Percentiles rank a stretch among this genome's conserved stretches.
phyloP scores from a whole-genome alignment of 1,284 basidiomycete species.

The Schizophyllum commune region DNA sequence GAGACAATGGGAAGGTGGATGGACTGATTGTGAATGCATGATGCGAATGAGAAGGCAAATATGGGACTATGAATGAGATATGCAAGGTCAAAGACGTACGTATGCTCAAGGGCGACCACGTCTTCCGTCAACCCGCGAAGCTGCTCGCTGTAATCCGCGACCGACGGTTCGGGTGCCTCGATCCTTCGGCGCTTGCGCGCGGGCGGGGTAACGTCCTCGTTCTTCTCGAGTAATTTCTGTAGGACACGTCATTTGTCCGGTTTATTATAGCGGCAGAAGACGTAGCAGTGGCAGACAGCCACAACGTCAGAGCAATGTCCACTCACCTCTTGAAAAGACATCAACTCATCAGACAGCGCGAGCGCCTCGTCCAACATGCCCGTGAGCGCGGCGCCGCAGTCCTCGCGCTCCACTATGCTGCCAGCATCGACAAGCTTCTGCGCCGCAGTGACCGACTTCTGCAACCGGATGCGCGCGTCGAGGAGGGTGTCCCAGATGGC shows the following conservation, averaged over 20 bases:
- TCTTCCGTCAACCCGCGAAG: slow-evolving; percentile 38
- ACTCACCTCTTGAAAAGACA: slow-evolving; percentile 56
- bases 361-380: slow-evolving; percentile 53
- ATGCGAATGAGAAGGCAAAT: too few relatives aligned
- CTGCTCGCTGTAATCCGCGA: slow-evolving; percentile 29
- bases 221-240: neutral
- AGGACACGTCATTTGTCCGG: too few relatives aligned
- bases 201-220: slow-evolving; percentile 17
- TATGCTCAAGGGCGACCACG: slow-evolving; percentile 44
- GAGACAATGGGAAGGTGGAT: neutral
- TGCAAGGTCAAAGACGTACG: slow-evolving; percentile 31
- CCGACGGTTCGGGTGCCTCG: slow-evolving; percentile 21
- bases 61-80: too few relatives aligned
- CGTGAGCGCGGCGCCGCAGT: slow-evolving; percentile 31
- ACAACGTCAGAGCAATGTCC: slow-evolving; percentile 37
- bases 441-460: slow-evolving; percentile 65
- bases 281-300: too few relatives aligned
- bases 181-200: slow-evolving; percentile 55
- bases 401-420: slow-evolving; percentile 20
- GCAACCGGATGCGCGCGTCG: slow-evolving; percentile 82
- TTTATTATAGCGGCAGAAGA: too few relatives aligned
- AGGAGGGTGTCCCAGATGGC: slow-evolving; percentile 78
- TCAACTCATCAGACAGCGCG: slow-evolving; percentile 57
- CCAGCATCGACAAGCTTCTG: slow-evolving; percentile 34
- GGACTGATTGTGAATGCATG: too few relatives aligned